Base-by-base conservation (phyloP, 2,329 filamentous ascomycete species). In the Dactylellina parvicollis region DNA sequence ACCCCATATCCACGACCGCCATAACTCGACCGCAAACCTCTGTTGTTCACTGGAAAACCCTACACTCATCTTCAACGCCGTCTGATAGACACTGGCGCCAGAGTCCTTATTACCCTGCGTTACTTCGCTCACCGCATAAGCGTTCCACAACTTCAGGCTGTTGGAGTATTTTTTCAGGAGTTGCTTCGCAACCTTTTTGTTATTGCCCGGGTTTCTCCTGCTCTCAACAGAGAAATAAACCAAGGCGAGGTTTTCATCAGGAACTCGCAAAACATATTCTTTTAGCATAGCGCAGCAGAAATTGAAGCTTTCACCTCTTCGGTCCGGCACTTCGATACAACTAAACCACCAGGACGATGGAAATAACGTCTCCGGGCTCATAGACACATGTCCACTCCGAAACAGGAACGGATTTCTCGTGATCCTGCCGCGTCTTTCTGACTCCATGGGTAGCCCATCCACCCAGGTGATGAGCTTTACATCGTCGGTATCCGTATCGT, bases 111-210 rank as follows among this genome's bases (percentile, higher is more conserved):
- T 88, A 0, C 84, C 86, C 28, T 84, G 85, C 0, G 83, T 82
- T 75, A 81, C 84, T 80, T 96, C 91, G 2, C 92, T 86, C 12
- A 92, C 81, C 0, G 90, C 91, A 78, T 94, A 96, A 0, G 88
- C 87, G 76, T 92, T 90, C 80, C 96, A 97, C 0, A 97, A 82
- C 12, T 84, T 82, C 2, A 91, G 79, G 76, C 87, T 89, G 0
- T 86, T 83, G 0, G 88, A 83, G 62, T 87, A 86, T 50, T 84
- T 84, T 78, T 90, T 94, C n/a, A 97, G 80, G 0, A 96, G 82
- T 4, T 81, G 81, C 77, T 92, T 96, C 0, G 92, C 91, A 4
- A 85, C 83, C 78, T 92, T 96, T 76, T 86, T 89, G 24, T 88
- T 86, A 1, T 81, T 83, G 0, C 80, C 32, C 14, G 32, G 7